Percentiles rank a stretch among this genome's conserved stretches.
These are phyloP conservation scores for Neonectria ditissima DNA, from an alignment of 2,329 filamentous ascomycete species.

Conservation along the genomic window DNA sequence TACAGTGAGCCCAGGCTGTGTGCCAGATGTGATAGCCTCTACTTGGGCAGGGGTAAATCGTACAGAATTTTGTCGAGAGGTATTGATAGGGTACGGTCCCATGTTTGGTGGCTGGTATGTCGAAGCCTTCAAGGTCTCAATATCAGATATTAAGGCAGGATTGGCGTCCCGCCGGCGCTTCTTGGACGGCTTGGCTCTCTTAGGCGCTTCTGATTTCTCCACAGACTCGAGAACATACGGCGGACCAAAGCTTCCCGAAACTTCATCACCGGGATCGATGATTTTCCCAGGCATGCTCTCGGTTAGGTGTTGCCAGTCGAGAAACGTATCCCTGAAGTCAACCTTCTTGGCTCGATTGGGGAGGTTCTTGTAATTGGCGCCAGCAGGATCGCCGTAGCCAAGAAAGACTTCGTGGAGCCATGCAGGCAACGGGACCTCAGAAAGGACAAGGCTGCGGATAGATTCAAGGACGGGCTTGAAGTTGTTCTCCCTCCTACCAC, in stretches of 20 bases:
- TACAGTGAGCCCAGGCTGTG: slow-evolving; percentile 92
- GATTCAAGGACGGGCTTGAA: slow-evolving; percentile 95
- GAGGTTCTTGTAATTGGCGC: slow-evolving; percentile 86
- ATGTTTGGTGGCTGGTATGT: slow-evolving; percentile 91
- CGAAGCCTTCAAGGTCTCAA: slow-evolving; percentile 81
- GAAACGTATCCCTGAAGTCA: slow-evolving; percentile 93
- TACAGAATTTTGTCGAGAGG: slow-evolving; percentile 82
- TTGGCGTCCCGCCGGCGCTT: slow-evolving; percentile 87
- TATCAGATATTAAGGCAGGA: slow-evolving; percentile 69
- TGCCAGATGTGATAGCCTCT: slow-evolving; percentile 92
- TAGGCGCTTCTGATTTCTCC: slow-evolving; percentile 64
- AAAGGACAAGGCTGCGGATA: slow-evolving; percentile 85
- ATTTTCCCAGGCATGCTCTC: slow-evolving; percentile 90
- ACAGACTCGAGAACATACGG: slow-evolving; percentile 85
- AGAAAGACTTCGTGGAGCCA: slow-evolving; percentile 98
- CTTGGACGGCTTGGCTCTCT: slow-evolving; percentile 75
- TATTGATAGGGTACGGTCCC: slow-evolving; percentile 89
- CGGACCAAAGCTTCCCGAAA: slow-evolving; percentile 80
- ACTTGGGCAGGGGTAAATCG: slow-evolving; percentile 93
- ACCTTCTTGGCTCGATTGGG: slow-evolving; percentile 81
- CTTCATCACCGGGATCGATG: slow-evolving; percentile 81
- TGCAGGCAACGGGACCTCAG: slow-evolving; percentile 84
- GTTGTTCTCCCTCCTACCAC: slow-evolving; percentile 92
- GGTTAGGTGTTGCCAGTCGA: slow-evolving; percentile 94
- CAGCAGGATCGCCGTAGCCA: slow-evolving; percentile 93